These are phyloP conservation scores for Monosporozyma solicola DNA, from an alignment of 805 yeast genomes.

Conservation along the genomic window DNA sequence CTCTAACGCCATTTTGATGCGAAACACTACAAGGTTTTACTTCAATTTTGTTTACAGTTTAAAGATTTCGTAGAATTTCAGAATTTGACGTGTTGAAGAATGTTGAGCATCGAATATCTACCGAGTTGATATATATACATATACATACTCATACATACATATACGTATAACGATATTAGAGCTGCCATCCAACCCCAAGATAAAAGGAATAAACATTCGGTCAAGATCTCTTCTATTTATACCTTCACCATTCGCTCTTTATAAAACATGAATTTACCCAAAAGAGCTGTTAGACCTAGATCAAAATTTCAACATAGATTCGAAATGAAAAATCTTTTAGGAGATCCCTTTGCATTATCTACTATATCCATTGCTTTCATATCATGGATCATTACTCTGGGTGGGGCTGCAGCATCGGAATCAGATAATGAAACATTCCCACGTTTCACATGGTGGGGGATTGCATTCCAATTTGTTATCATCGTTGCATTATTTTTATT, in stretches of 20 bases:
- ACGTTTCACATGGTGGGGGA: slow-evolving; percentile 92
- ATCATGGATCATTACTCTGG: slow-evolving; percentile 84
- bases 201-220: too few relatives aligned
- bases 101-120: neutral
- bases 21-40: neutral
- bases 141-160: too few relatives aligned
- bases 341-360: slow-evolving; percentile 84
- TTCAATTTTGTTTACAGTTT: neutral
- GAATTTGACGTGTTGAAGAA: neutral
- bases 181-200: neutral
- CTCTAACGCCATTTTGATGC: neutral
- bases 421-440: slow-evolving; percentile 45
- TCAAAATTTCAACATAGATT: slow-evolving; percentile 19
- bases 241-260: neutral
- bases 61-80: neutral
- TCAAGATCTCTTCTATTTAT: neutral
- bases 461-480: slow-evolving; percentile 65
- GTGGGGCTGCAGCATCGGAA: slow-evolving; percentile 65
- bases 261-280: neutral
- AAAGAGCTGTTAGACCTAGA: neutral
- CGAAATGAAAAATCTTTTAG: slow-evolving; percentile 43
- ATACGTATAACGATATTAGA: neutral
- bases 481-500: slow-evolving; percentile 42
- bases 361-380: slow-evolving; percentile 65
- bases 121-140: neutral